A percentile compares a stretch with the other conserved stretches of the same genome.
These are phyloP conservation scores for Cucurbita moschata DNA, from an alignment of 306 rosid genomes.

Conservation along the genomic window DNA sequence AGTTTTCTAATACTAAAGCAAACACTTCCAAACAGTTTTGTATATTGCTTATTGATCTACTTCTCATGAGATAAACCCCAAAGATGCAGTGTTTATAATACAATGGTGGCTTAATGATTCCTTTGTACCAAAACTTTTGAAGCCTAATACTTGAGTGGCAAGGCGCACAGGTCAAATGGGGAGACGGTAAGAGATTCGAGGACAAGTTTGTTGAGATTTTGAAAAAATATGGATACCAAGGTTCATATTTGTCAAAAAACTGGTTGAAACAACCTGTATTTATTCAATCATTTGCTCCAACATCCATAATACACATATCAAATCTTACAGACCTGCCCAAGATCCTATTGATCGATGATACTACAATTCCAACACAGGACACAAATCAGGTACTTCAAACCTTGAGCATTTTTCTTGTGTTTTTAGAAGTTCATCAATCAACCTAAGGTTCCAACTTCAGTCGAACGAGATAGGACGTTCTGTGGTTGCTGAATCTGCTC, in stretches of 20 bases:
- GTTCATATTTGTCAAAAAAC: slow-evolving; percentile 65
- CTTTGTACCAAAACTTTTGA: not conserved
- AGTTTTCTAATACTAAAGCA: slow-evolving; percentile 18
- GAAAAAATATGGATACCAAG: slow-evolving; percentile 67
- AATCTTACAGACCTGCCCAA: slow-evolving; percentile 70
- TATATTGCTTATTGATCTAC: not conserved
- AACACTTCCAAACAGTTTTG: not conserved
- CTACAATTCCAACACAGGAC: slow-evolving; percentile 52
- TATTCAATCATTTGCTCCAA: slow-evolving; percentile 89
- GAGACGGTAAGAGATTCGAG: slow-evolving; percentile 51
- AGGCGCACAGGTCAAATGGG: slow-evolving; percentile 69
- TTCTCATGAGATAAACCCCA: not conserved
- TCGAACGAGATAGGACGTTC: too few relatives aligned
- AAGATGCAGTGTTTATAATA: not conserved
- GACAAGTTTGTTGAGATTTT: slow-evolving; percentile 79
- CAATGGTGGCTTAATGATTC: not conserved
- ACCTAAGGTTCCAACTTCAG: too few relatives aligned
- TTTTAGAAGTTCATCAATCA: too few relatives aligned
- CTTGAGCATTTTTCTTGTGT: not conserved
- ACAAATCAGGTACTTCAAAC: slow-evolving; percentile 63
- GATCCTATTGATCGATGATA: slow-evolving; percentile 52
- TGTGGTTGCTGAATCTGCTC: not conserved
- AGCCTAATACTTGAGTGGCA: slow-evolving; percentile 13
- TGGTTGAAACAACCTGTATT: slow-evolving; percentile 81
- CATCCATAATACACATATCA: slow-evolving; percentile 57